phyloP scores from a whole-genome alignment of 2,329 filamentous ascomycete genomes.

The Simplicillium sp. region DNA sequence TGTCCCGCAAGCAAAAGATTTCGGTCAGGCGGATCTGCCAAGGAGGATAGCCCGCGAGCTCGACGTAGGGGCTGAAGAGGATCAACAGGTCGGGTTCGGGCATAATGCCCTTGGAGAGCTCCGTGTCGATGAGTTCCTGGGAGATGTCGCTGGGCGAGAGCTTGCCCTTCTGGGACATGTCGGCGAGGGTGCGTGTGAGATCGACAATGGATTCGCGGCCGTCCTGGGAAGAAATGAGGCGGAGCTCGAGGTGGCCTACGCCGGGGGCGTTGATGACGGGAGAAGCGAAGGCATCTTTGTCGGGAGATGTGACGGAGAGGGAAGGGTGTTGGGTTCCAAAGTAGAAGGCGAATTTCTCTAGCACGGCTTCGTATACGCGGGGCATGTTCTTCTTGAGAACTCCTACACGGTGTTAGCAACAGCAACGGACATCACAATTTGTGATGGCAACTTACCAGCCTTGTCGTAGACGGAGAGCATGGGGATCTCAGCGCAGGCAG shows the following conservation, averaged over 20 bases:
- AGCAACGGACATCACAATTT: background rate
- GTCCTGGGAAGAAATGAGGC: constrained; percentile 80
- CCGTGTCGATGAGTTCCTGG: constrained; percentile 77
- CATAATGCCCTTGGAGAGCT: constrained; percentile 72
- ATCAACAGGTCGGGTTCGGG: constrained; percentile 84
- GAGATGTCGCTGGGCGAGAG: constrained; percentile 75
- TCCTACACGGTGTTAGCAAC: constrained; percentile 40
- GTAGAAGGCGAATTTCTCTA: constrained; percentile 74
- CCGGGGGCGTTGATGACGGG: constrained; percentile 18
- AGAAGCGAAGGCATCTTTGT: constrained; percentile 26
- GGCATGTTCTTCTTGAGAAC: constrained; percentile 82
- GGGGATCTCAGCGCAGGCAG: constrained; percentile 78
- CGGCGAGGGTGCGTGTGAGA: constrained; percentile 83
- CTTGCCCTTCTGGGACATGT: constrained; percentile 90
- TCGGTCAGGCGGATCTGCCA: constrained; percentile 95
- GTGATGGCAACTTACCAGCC: constrained; percentile 51
- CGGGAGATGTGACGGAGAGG: constrained; percentile 46
- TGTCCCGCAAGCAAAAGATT: constrained; percentile 74
- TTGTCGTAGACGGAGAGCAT: constrained; percentile 86
- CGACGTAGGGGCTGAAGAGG: constrained; percentile 74
- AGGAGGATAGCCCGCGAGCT: constrained; percentile 84
- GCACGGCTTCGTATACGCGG: constrained; percentile 72
- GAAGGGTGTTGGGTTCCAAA: constrained; percentile 68
- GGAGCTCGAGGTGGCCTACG: constrained; percentile 42
- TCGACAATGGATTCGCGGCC: constrained; percentile 92